Evolutionary conservation across 2,329 filamentous ascomycete genomes (phyloP), one percentile per base, ranked within the genome.

Genomic region (Exophiala viscosa): DNA sequence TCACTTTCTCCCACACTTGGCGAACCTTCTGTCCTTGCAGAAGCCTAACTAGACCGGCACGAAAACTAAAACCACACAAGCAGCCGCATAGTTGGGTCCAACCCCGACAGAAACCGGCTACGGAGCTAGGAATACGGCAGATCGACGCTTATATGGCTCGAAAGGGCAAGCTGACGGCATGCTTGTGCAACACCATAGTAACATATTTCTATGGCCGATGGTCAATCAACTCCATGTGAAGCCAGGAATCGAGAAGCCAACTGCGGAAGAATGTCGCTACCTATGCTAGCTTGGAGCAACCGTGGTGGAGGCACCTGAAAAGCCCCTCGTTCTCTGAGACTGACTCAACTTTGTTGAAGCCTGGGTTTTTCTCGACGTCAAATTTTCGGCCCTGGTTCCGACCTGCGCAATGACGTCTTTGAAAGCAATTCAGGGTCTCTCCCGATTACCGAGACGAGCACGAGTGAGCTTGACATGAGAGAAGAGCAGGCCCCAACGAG

Each of bases 391-490:
- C 55, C 15, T 34, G 38, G 32, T 35, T 39, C 20, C 14, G 23
- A 23, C 35, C 51, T 58, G 55, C 52, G 45, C 44, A 39, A 55
- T 58, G 55, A 58, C 55, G 55, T 58, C 52, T 49, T 52, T 28
- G 17, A 40, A 40, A 28, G 35, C 43, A 41, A 14, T 34, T 17
- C 46, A 50, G 40, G 52, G 52, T 51, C 40, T 14, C 34, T 23
- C 20, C 28, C 36, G 38, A 49, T 15, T 45, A 8, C 43, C 28
- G 28, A 35, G 28, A n/a, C 28, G 43, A 45, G 43, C 31, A 23
- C 11, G 28, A 34, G 28, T 34, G 17, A 33, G 8, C 15, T 23
- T n/a, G 7, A 33, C 34, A 15, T 45, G n/a, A 9, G 9, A 13
- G 15, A 36, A 38, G 11, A 17, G 31, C 10, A 45, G 40, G n/a